Conservation (phyloP, 1,139 yeast species). For the Suhomyces bokatorum region DNA sequence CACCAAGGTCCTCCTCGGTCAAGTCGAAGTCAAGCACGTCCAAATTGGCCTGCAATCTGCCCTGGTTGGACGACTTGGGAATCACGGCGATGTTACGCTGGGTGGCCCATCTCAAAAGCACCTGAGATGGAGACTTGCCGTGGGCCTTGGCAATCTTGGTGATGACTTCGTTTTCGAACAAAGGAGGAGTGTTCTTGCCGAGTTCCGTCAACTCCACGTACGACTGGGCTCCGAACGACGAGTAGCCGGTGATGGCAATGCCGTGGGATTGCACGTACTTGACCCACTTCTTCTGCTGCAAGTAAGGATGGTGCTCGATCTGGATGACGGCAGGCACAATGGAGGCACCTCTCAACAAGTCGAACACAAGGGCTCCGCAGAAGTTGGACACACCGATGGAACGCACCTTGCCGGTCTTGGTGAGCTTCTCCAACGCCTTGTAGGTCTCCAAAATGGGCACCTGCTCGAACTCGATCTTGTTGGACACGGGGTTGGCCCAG, state of each 20-base stretch:
- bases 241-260: constrained; percentile 78
- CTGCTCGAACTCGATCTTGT: constrained; percentile 58
- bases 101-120: constrained; percentile 78
- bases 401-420: constrained; percentile 60
- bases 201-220: constrained; percentile 57
- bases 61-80: constrained; percentile 70
- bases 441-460: constrained; percentile 79
- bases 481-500: constrained; percentile 58
- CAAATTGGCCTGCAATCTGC: constrained; percentile 60
- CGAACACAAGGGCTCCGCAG: constrained; percentile 67
- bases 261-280: constrained; percentile 61
- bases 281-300: constrained; percentile 71
- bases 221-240: constrained; percentile 81
- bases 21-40: constrained; percentile 54
- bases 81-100: constrained; percentile 71
- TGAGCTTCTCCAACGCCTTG: constrained; percentile 69
- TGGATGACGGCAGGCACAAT: constrained; percentile 81
- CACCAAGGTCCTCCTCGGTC: constrained; percentile 52
- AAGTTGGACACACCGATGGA: constrained; percentile 87
- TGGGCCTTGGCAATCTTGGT: constrained; percentile 54
- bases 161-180: constrained; percentile 57
- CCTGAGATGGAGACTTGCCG: constrained; percentile 58
- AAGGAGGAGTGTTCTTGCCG: constrained; percentile 54
- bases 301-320: constrained; percentile 91
- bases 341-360: constrained; percentile 68